A percentile compares a stretch with the other conserved stretches of the same genome.
phyloP scores from a whole-genome alignment of 129 eudicot species.

The Tanacetum coccineum region DNA sequence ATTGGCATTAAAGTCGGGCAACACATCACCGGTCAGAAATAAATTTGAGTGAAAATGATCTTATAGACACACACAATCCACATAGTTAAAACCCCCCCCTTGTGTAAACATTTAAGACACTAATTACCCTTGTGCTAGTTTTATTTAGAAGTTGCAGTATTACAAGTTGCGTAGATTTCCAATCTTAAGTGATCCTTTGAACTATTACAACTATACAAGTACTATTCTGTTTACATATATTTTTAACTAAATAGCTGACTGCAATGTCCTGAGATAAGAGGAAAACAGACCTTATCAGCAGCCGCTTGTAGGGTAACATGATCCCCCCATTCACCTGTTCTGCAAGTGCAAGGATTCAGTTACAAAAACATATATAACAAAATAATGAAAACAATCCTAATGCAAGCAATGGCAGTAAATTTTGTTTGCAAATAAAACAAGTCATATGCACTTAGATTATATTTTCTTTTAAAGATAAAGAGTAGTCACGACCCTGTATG shows the following conservation, averaged over 20 bases:
- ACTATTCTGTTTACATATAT: not conserved
- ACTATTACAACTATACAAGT: not conserved
- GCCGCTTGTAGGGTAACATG: constrained; percentile 90
- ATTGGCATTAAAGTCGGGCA: not conserved
- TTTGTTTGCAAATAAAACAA: constrained; percentile 17
- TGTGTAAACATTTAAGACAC: not conserved
- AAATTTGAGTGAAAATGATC: constrained; percentile 11
- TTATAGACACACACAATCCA: constrained; percentile 1
- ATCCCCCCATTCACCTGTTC: constrained; percentile 87
- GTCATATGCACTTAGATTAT: not conserved
- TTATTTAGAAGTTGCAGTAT: not conserved
- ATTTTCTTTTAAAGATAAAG: constrained; percentile 15
- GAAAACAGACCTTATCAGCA: constrained; percentile 64
- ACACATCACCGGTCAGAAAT: constrained; percentile 17
- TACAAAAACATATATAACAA: constrained; percentile 14
- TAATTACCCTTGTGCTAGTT: not conserved
- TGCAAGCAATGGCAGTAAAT: constrained; percentile 5
- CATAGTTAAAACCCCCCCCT: not conserved
- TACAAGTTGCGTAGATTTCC: not conserved
- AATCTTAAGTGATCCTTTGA: not conserved
- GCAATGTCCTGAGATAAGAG: not conserved
- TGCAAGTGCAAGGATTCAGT: constrained; percentile 36
- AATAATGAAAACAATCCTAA: not conserved
- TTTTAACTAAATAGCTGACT: too few relatives aligned
- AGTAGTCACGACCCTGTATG: constrained; percentile 26